Conservation (phyloP, 2,329 filamentous ascomycete species). For the Aspergillus glaucus region DNA sequence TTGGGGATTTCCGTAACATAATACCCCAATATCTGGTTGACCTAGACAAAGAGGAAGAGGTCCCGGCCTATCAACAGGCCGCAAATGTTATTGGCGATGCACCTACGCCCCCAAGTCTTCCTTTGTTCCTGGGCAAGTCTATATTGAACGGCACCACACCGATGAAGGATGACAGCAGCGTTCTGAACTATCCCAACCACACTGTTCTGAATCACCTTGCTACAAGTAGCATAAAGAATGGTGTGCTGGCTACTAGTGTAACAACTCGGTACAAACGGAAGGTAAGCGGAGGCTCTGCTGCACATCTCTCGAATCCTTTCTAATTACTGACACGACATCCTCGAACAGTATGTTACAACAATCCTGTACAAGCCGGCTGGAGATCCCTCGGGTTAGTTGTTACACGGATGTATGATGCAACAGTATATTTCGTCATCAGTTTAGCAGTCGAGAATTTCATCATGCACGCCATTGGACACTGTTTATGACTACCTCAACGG, state of each 20-base stretch:
- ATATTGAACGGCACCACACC: slow-evolving; percentile 86
- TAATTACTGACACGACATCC: not conserved
- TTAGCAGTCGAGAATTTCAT: not conserved
- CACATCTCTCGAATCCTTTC: not conserved
- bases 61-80: slow-evolving; percentile 65
- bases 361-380: slow-evolving; percentile 91
- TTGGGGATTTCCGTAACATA: slow-evolving; percentile 60
- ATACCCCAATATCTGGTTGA: slow-evolving; percentile 83
- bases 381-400: slow-evolving; percentile 27
- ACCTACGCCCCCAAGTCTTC: slow-evolving; percentile 76
- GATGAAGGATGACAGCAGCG: slow-evolving; percentile 97
- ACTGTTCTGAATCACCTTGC: slow-evolving; percentile 94
- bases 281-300: slow-evolving; percentile 20
- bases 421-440: not conserved
- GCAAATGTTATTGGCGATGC: slow-evolving; percentile 69
- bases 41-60: slow-evolving; percentile 75
- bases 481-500: too few species aligned
- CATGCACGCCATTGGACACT: not conserved
- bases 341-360: slow-evolving; percentile 79
- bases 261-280: slow-evolving; percentile 98
- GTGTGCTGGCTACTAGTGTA: slow-evolving; percentile 87
- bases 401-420: slow-evolving; percentile 1
- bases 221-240: slow-evolving; percentile 96
- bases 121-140: slow-evolving; percentile 86
- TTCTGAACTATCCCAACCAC: slow-evolving; percentile 93